Evolutionary conservation across 2,329 filamentous ascomycete species (phyloP).

Genomic region (Penicillium paneum): DNA sequence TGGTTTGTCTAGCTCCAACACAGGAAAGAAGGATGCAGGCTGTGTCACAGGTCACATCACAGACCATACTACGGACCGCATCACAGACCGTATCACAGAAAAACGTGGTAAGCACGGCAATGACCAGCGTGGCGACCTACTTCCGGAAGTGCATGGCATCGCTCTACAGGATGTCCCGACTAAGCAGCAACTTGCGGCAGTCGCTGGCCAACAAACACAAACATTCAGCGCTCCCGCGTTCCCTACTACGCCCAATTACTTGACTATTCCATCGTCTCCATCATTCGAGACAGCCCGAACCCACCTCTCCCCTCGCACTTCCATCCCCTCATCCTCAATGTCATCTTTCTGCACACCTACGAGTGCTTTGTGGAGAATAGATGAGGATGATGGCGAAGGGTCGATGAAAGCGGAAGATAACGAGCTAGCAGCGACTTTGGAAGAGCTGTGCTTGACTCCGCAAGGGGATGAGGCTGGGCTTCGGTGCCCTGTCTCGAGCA

Average conservation of each 20-base stretch:
- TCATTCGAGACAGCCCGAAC: conserved; percentile 1
- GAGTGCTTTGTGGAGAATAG: not conserved
- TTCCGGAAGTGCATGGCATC: not conserved
- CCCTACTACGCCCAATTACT: not conserved
- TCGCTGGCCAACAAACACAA: not conserved
- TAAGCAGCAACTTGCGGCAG: not conserved
- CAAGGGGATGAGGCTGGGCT: not conserved
- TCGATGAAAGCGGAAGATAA: not conserved
- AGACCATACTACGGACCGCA: too few species aligned
- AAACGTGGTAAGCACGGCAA: not conserved
- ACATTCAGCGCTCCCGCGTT: not conserved
- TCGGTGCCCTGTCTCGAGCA: not conserved
- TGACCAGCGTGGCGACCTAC: not conserved
- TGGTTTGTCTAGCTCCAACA: not conserved
- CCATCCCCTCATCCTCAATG: not conserved
- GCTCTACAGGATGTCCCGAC: not conserved
- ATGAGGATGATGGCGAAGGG: not conserved
- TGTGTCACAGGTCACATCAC: not conserved
- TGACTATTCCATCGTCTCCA: not conserved
- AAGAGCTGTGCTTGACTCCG: not conserved
- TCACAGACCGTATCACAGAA: not conserved
- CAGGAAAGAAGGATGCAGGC: not conserved
- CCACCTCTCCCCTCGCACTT: not conserved
- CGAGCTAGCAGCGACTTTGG: not conserved
- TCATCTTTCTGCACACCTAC: not conserved